A percentile compares a stretch with the other conserved stretches of the same genome.
Conservation (phyloP, 2,329 filamentous ascomycete genomes). For the Colletotrichum sp. region DNA sequence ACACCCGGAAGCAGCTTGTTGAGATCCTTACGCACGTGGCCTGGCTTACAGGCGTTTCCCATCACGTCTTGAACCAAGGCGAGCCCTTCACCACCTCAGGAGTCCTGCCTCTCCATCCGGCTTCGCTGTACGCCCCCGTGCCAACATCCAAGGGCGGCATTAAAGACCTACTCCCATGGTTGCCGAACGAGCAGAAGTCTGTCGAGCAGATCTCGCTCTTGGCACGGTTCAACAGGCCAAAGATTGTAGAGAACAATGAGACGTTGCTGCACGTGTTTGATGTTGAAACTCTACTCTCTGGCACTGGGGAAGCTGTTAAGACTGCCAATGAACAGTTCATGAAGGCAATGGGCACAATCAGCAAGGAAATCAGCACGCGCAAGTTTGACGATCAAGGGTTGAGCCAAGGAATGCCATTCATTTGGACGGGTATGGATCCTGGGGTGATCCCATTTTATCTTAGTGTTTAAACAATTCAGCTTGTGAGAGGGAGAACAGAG, state of each 20-base stretch:
- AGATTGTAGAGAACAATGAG: background rate
- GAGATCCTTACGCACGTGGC: background rate
- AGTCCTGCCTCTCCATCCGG: background rate
- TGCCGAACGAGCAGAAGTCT: background rate
- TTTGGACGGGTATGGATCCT: slow-evolving; percentile 29
- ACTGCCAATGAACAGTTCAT: background rate
- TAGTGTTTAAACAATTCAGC: accelerated
- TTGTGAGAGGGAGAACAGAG: accelerated
- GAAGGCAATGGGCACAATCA: background rate
- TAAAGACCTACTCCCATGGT: background rate
- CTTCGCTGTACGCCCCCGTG: background rate
- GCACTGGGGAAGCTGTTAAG: background rate
- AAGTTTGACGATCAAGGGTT: slow-evolving; percentile 47
- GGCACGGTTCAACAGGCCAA: background rate
- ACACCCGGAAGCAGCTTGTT: background rate
- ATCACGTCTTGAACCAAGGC: background rate
- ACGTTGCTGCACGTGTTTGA: background rate
- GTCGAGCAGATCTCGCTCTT: background rate
- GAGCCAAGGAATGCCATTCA: slow-evolving; percentile 51
- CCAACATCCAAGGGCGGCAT: background rate
- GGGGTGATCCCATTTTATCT: background rate
- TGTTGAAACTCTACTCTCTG: background rate
- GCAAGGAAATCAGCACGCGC: slow-evolving; percentile 17
- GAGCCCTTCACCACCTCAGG: background rate
- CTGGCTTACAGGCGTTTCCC: background rate